Conservation (phyloP, 148 eudicot species). For the Rhododendron ferrugineum region DNA sequence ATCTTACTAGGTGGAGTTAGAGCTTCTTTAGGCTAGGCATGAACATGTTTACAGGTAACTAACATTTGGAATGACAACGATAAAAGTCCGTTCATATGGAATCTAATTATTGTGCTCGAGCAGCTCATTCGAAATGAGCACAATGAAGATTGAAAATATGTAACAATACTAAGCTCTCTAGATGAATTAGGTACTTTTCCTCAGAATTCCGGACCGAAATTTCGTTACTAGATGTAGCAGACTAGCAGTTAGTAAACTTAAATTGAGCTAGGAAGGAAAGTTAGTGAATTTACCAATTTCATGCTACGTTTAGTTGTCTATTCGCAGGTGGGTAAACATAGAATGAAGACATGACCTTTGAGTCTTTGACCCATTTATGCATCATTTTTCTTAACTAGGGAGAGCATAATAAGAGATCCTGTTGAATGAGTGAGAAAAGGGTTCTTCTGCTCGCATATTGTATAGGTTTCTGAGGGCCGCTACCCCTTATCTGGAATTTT, state of each 20-base stretch:
- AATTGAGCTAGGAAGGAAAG: neutral
- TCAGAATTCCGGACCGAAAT: neutral
- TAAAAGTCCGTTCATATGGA: neutral
- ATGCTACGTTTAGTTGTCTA: neutral
- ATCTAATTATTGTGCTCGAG: neutral
- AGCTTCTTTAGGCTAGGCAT: neutral
- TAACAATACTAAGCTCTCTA: neutral
- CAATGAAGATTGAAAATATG: neutral
- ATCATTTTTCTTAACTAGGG: neutral
- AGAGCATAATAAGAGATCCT: neutral
- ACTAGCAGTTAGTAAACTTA: neutral
- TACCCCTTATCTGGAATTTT: neutral
- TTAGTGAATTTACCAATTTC: neutral
- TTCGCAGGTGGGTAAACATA: neutral
- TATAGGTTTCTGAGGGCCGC: neutral
- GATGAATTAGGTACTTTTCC: neutral
- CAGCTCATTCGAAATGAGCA: neutral
- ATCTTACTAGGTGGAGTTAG: neutral
- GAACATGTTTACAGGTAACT: neutral
- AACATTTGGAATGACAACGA: neutral
- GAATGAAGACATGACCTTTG: neutral
- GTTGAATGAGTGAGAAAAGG: neutral
- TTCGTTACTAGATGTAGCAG: neutral
- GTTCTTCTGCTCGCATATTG: neutral
- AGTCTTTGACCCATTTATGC: neutral